Evolutionary conservation across 208 protist genomes (phyloP), one percentile per base, ranked within the genome.

Genomic region (Trypanosomatidae sp.): DNA sequence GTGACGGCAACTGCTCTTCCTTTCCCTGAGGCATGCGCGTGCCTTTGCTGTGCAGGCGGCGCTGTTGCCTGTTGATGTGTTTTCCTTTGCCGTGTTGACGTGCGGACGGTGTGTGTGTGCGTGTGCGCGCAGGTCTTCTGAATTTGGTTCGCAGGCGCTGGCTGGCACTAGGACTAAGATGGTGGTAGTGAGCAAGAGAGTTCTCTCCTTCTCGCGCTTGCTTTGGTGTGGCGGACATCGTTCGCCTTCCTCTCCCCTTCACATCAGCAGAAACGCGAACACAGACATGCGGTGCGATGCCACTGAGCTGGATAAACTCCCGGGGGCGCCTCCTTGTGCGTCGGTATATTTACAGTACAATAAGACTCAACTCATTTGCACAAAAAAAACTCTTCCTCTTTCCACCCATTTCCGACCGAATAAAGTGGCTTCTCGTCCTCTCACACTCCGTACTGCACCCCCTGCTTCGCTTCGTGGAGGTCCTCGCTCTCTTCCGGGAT

Each of bases 31-130:
- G 8, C 13, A 25, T 78, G 43, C 33, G 67, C 50, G 50, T 25
- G 68, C 10, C 2, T 7, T 17, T 65, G 28, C 25, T 7, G 41
- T 15, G 25, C 70, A 72, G 30, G 43, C 12, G 65, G 52, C 58
- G 41, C 70, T 72, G 5, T 71, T n/a, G 69, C 58, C 17, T 62
- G 25, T 19, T 41, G n/a, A 58, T 58, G 56, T 62, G 56, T 41
- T 62, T 41, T 41, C 39, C 17, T 7, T 41, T 36, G n/a, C 13
- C 13, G 7, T 33, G 53, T 17, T 33, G 53, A 33, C 53, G 25
- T 59, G 53, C 53, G 53, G 12, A 33, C 12, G 28, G 10, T 30
- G 25, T 4, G 58, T 62, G 15, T 12, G 60, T 59, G 25, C 13
- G 25, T 4, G 58, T 62, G 15, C 15, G 59, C 17, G 39, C 60